Base-by-base conservation (phyloP, 2,329 filamentous ascomycete genomes). In the Cladosporium sp. region DNA sequence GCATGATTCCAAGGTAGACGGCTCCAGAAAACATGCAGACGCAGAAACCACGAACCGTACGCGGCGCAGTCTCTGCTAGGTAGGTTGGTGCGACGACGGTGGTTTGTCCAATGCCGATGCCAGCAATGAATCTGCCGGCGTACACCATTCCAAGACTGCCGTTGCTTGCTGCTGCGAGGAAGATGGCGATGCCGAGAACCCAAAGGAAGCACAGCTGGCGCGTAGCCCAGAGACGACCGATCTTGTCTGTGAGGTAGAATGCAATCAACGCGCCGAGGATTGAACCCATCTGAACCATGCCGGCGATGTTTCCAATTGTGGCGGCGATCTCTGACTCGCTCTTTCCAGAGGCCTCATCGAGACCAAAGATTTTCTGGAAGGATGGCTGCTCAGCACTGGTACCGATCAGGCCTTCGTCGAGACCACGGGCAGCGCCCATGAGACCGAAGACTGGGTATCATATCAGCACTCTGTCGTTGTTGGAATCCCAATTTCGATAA, bases 221-320 rank as follows among this genome's bases (percentile, higher is more conserved):
- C 6, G 66, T 69, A 9, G 68, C 66, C 68, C 68, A 70, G 2
- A 70, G 60, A 36, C 68, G 65, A 14, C 68, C 68, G 50, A 70
- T 70, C 54, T 63, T 68, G 54, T 70, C 68, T 45, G 67, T 69
- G n/a, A 70, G 59, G 58, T 63, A 65, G 59, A 70, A 70, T 4
- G 80, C 80, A 63, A 87, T 80, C 34, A 90, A 77, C 30, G 88
- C 87, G 43, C 89, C 89, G 3, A 78, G 85, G 30, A 92, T 88
- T 22, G 84, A 88, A 22, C 89, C 89, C 66, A 92, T 84, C 73
- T 92, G 89, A 0, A 92, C 89, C 89, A 92, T 92, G 50, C 87
- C 83, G 1, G 88, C 88, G 58, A 92, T 88, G 72, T 92, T 92
- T n/a, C 63, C 65, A 12, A 70, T 62, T 8, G 65, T 62, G 42